A percentile compares a stretch with the other conserved stretches of the same genome.
Conservation (phyloP, 352 stramenopile species). For the Phytopythium kandeliae region DNA sequence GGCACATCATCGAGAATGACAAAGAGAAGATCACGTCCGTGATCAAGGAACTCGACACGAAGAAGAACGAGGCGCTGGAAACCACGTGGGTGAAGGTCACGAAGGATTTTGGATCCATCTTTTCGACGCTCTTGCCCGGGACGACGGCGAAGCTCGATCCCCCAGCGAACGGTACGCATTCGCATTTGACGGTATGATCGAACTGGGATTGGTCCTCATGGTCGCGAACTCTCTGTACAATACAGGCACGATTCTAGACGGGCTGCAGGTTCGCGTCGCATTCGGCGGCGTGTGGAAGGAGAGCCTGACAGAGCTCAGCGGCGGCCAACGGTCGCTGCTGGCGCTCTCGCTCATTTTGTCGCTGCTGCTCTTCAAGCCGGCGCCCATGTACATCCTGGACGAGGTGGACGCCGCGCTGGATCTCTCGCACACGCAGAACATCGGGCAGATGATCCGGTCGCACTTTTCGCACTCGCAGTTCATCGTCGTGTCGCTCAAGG, state of each 20-base stretch:
- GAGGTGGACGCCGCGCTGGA: conserved; percentile 99
- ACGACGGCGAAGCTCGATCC: conserved; percentile 98
- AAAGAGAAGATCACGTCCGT: conserved; percentile 99
- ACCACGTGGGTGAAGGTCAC: conserved; percentile 99
- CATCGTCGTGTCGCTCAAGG: conserved; percentile 99
- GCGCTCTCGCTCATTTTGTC: conserved; percentile 98
- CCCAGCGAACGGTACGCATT: conserved; percentile 72
- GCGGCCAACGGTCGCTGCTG: conserved; percentile 98
- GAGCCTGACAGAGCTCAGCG: conserved; percentile 97
- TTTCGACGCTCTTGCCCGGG: conserved; percentile 96
- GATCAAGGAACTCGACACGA: conserved; percentile 98
- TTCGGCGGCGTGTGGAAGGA: conserved; percentile 99
- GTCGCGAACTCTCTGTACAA: too few species aligned
- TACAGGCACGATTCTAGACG: conserved; percentile 82
- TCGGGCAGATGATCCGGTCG: conserved; percentile 99
- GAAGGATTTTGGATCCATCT: conserved; percentile 99
- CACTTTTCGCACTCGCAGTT: conserved; percentile 99
- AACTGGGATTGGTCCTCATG: too few species aligned
- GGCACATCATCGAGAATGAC: conserved; percentile 98
- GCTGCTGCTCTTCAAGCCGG: conserved; percentile 98
- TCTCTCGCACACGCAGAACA: conserved; percentile 99
- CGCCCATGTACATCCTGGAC: conserved; percentile 99
- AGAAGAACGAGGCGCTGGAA: conserved; percentile 97
- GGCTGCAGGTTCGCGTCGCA: conserved; percentile 98
- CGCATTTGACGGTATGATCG: background rate